Evolutionary conservation across 2,329 filamentous ascomycete genomes (phyloP), one percentile per base, ranked within the genome.

Genomic region (Mycosphaerella arachidis): DNA sequence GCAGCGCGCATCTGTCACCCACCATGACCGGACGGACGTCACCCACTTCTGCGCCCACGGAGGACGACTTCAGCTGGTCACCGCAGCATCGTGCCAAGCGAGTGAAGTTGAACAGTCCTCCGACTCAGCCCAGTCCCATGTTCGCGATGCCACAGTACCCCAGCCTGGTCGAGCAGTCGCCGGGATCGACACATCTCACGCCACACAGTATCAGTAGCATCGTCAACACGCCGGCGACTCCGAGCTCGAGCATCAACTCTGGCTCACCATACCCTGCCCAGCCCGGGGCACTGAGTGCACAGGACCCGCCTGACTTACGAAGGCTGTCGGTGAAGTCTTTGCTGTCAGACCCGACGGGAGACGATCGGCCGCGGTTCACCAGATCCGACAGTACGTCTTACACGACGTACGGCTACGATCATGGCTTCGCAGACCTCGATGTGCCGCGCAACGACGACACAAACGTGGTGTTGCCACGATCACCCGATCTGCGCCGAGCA

Each of bases 371-470:
- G 33, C 48, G 40, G 24, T 35, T 55, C 31, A 27, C 50, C 13
- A 62, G 68, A 6, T 24, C 50, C 1, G 63, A 67, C 24, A 67
- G 61, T 54, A 58, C 63, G 27, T 57, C 64, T 16, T 65, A 69
- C 37, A 63, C 66, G 18, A 83, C 80, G 48, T 91, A 89, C 70
- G 90, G 90, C 6, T 82, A 89, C 61, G 90, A 93, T 69, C 79
- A 84, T 58, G 90, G 90, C 0, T 79, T 85, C 61, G 81, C 82
- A 9, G 90, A 93, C 73, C 75, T 84, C 20, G 90, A 93, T 67
- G 76, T 89, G 1, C 84, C 85, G 30, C 83, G 81, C 54, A 92
- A 92, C 66, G 84, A 91, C 68, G 90, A 93, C 66, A 75, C 77
- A 31, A 82, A 82, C 53, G 88, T 89, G 16, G 86, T 92, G 43